phyloP scores from a whole-genome alignment of 208 protist genomes.

The Leishmania martiniquensis region DNA sequence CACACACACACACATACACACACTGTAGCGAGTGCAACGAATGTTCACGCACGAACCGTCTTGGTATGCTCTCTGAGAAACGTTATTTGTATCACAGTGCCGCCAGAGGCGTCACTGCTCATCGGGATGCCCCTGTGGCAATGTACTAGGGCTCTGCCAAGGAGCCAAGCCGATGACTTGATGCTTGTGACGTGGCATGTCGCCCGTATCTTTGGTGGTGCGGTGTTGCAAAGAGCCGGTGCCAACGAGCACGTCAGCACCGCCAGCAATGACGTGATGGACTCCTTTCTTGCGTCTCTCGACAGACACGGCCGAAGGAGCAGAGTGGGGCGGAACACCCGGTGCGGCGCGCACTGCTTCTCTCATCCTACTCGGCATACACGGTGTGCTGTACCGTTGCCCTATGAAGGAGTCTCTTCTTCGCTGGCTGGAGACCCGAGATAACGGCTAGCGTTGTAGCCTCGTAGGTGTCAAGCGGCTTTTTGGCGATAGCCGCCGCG shows the following conservation, averaged over 20 bases:
- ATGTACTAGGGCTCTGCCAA: too few species aligned
- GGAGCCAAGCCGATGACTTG: too few species aligned
- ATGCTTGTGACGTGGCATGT: too few species aligned
- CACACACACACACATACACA: too few species aligned
- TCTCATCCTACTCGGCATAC: slow-evolving; percentile 19
- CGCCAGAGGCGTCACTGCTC: too few species aligned
- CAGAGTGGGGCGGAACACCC: background rate
- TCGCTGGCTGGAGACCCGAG: too few species aligned
- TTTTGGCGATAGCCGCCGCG: background rate
- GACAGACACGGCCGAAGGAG: background rate
- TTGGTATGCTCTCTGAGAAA: too few species aligned
- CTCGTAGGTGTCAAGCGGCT: background rate
- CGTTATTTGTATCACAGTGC: too few species aligned
- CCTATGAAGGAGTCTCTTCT: slow-evolving; percentile 31
- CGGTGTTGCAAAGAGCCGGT: background rate
- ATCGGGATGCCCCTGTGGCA: too few species aligned
- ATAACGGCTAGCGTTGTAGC: background rate
- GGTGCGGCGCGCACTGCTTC: background rate
- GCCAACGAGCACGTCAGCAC: background rate
- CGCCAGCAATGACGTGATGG: background rate
- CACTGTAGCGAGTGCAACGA: too few species aligned
- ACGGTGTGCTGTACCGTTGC: slow-evolving; percentile 15
- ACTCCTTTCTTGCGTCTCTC: background rate
- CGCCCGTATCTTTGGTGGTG: too few species aligned
- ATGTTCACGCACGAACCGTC: too few species aligned